Evolutionary conservation across 208 protist species (phyloP).

Genomic region (Acanthamoeba lenticulata): DNA sequence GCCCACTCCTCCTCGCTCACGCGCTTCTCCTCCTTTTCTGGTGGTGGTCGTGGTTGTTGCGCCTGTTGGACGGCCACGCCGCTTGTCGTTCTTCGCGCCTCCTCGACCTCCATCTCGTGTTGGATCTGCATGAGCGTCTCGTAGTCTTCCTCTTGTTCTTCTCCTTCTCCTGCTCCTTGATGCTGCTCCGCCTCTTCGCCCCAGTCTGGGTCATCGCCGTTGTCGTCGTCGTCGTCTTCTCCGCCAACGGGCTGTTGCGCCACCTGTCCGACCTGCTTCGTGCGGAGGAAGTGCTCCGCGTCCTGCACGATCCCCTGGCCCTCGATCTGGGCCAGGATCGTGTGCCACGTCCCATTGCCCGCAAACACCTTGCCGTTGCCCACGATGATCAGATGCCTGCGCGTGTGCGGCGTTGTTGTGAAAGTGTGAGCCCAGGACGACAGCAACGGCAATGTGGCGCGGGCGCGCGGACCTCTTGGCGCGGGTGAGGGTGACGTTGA

Average conservation of each 20-base stretch:
- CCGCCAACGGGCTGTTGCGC: background rate
- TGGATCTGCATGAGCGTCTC: slow-evolving; percentile 19
- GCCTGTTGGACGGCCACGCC: too few relatives aligned
- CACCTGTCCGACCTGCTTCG: background rate
- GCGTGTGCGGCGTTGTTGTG: background rate
- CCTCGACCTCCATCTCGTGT: slow-evolving; percentile 3
- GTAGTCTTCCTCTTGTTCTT: background rate
- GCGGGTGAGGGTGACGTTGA: slow-evolving; percentile 87
- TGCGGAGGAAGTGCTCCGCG: slow-evolving; percentile 42
- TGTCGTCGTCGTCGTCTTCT: background rate
- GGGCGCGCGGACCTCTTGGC: slow-evolving; percentile 70
- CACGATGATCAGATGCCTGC: slow-evolving; percentile 79
- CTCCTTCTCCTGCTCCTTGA: background rate
- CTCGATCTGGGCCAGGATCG: slow-evolving; percentile 58
- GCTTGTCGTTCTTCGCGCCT: background rate
- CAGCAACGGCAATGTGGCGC: background rate
- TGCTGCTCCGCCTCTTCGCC: background rate
- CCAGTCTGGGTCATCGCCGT: too few relatives aligned
- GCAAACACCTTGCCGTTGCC: slow-evolving; percentile 69
- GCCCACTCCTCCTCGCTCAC: background rate
- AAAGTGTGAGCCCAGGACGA: background rate
- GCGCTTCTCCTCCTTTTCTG: background rate
- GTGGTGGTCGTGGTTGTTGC: background rate
- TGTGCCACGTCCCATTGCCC: slow-evolving; percentile 72
- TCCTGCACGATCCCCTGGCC: background rate